Conservation (phyloP, 768 basidiomycete genomes). For the Tricholoma furcatifolium region DNA sequence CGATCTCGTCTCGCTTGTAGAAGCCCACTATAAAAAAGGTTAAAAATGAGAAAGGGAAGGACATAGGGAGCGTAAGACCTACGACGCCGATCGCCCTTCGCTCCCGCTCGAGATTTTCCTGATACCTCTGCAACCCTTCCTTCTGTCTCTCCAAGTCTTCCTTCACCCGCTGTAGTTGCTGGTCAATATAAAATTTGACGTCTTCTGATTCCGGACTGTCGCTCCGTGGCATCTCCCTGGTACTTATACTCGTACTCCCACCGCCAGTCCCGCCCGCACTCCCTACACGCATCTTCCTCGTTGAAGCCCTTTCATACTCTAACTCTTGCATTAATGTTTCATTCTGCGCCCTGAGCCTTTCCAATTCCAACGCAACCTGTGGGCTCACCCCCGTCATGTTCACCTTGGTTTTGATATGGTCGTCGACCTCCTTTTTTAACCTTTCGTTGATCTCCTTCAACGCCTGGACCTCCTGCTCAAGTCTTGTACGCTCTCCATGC, state of each 20-base stretch:
- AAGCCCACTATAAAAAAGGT: too few relatives aligned
- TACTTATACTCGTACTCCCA: too few relatives aligned
- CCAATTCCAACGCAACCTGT: not conserved
- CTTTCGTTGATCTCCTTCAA: conserved; percentile 8
- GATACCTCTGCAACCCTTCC: too few relatives aligned
- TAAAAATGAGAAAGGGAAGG: too few relatives aligned
- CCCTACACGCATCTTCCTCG: not conserved
- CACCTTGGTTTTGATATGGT: not conserved
- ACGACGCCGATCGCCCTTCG: too few relatives aligned
- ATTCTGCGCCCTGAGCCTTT: conserved; percentile 5
- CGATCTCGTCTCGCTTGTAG: too few relatives aligned
- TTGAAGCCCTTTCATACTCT: not conserved
- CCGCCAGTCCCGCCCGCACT: not conserved
- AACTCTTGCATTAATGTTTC: not conserved
- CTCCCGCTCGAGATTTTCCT: too few relatives aligned
- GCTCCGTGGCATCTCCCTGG: not conserved
- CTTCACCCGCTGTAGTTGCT: too few relatives aligned
- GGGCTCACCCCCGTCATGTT: not conserved
- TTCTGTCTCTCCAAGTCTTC: too few relatives aligned
- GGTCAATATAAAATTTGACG: too few relatives aligned
- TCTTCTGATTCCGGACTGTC: not conserved
- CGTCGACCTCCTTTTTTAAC: not conserved
- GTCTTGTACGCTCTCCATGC: not conserved
- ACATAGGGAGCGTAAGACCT: too few relatives aligned
- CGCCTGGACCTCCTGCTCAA: conserved; percentile 3